These are phyloP conservation scores for Leccinum olivaceopallidum DNA, from an alignment of 768 basidiomycete genomes.

Conservation along the genomic window DNA sequence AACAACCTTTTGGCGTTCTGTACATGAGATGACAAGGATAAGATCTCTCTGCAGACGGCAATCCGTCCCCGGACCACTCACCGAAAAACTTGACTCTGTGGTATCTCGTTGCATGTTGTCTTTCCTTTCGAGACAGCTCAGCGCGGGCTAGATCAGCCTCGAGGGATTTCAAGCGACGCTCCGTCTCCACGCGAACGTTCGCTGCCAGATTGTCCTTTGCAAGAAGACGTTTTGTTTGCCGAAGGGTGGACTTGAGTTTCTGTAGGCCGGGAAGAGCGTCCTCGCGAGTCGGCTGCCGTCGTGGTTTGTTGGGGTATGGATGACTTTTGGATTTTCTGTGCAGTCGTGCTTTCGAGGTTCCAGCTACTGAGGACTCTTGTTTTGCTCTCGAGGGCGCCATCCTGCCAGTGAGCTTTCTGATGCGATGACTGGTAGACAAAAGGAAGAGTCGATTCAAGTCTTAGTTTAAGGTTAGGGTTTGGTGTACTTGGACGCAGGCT, in stretches of 20 bases:
- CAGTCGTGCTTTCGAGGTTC: constrained; percentile 17
- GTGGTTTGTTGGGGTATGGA: constrained; percentile 16
- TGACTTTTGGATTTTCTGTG: constrained; percentile 14
- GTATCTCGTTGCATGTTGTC: constrained; percentile 73
- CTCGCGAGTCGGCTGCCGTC: constrained; percentile 7
- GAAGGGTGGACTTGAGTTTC: constrained; percentile 81
- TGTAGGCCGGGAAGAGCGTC: constrained; percentile 62
- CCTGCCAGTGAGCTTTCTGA: background rate
- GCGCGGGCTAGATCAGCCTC: constrained; percentile 71
- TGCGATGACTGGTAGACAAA: background rate
- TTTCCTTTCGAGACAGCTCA: constrained; percentile 64
- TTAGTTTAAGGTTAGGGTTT: constrained; percentile 20
- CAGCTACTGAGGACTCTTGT: constrained; percentile 3
- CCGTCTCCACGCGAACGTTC: constrained; percentile 77
- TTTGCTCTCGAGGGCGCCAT: constrained; percentile 25
- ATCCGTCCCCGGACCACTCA: constrained; percentile 32
- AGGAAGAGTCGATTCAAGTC: background rate
- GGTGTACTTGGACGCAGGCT: no score
- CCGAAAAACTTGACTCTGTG: constrained; percentile 96
- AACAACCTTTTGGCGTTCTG: constrained; percentile 86
- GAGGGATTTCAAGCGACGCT: constrained; percentile 73
- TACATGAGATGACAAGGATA: background rate
- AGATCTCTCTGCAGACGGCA: background rate
- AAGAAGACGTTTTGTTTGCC: constrained; percentile 81
- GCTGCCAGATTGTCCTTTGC: constrained; percentile 88